phyloP scores from a whole-genome alignment of 768 basidiomycete genomes.

The Psilocybe cyanescens region DNA sequence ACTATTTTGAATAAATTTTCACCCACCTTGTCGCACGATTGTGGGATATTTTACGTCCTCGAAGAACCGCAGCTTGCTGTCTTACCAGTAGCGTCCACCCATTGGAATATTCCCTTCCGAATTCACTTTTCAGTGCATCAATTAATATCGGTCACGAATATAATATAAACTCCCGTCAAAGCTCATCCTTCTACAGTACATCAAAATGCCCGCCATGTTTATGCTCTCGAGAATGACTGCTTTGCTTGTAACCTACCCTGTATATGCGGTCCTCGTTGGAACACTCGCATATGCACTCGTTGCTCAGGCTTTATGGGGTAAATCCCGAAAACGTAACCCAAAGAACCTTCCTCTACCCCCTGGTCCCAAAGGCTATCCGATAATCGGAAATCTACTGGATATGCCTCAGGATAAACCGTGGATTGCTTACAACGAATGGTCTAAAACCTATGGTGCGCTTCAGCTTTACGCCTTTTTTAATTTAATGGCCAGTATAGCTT shows the following conservation, averaged over 20 bases:
- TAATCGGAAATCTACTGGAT: conserved; percentile 11
- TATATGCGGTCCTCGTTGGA: background rate
- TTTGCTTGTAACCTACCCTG: background rate
- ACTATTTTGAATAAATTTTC: background rate
- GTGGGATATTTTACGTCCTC: background rate
- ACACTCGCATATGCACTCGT: background rate
- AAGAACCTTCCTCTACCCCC: background rate
- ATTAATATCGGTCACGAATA: too few species aligned
- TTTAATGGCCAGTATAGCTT: background rate
- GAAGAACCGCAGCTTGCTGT: background rate
- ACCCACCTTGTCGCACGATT: background rate
- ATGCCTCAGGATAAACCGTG: conserved; percentile 10
- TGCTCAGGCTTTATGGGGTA: background rate
- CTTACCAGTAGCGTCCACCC: too few species aligned
- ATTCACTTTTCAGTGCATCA: too few species aligned
- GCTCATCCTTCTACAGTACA: too few species aligned
- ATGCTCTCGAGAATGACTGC: background rate
- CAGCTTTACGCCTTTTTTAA: too few species aligned
- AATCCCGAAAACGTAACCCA: background rate
- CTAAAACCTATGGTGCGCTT: conserved; percentile 2
- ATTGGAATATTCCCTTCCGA: too few species aligned
- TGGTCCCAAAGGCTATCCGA: conserved; percentile 1
- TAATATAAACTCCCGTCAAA: too few species aligned
- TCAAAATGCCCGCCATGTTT: too few species aligned
- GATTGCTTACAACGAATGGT: conserved; percentile 6